Evolutionary conservation across 495 filamentous ascomycete genomes (phyloP), one percentile per base, ranked within the genome.

Genomic region (Annulohypoxylon bovei): DNA sequence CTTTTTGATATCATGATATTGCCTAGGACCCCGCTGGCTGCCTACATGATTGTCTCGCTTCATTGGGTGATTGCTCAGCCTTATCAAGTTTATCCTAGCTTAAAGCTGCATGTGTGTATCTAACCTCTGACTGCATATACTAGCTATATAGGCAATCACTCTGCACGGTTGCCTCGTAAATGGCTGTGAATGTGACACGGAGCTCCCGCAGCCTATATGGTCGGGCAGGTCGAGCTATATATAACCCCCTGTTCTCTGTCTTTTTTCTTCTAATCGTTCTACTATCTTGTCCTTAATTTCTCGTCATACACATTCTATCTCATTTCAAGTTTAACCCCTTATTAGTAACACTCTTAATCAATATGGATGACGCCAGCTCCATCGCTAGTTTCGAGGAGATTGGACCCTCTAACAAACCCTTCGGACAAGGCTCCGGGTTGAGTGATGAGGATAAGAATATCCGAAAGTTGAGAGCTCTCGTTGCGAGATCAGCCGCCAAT

Each of bases 341-440:
- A 23, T 20, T 35, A 47, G 16, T 11, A 16, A 20, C 14, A n/a
- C 42, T 32, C 30, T 12, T n/a, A 18, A 35, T 2, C 33, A 56
- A 61, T 22, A 73, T 74, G 71, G 71, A 64, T 46, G 67, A 74
- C 33, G 23, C 35, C 22, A 64, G 30, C 60, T 76, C 76, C 1
- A 67, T 64, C 14, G 65, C 57, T 27, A 76, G 76, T 64, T 78
- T 71, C 23, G 74, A 76, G 64, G 74, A 76, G 16, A 65, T 78
- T 50, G 63, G 53, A 18, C 56, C 68, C 60, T 47, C 59, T 23
- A 50, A 27, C 14, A 64, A 42, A 18, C 30, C 12, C 16, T 22
- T 50, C 40, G 16, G 50, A 6, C 16, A n/a, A 40, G 42, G 53
- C 33, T 59, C 50, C 20, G 44, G 20, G 11, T 12, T 22, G 12